Base-by-base conservation (phyloP, 1,284 basidiomycete species). In the Irpex sp. region DNA sequence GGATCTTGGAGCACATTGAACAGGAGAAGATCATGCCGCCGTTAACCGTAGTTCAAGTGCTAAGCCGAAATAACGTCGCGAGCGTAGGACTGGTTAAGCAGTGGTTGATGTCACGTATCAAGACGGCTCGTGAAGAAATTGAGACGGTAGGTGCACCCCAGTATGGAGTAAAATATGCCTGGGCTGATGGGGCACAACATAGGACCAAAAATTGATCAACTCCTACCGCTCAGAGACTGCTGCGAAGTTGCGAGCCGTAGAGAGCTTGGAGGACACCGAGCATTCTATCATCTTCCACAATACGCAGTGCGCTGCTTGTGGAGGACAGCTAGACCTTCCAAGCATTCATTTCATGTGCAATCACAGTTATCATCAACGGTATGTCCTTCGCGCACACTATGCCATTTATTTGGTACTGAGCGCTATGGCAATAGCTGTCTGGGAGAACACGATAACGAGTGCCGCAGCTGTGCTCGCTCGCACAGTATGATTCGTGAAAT, bases 301-400 rank as follows among this genome's bases (percentile, higher is more conserved):
- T 68, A 95, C 94, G 3, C 83, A 93, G 47, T 99, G 97, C 74
- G 89, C 93, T 13, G 83, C 88, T 4, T 98, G 97, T 74, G 84
- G 88, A 15, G 93, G 89, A 0, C 92, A 93, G 70, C 85, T 98
- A 63, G 95, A 98, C 73, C 83, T 98, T 17, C 97, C 97, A 0
- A 92, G 87, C 63, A 84, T 98, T 3, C 96, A 99, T 76, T 99
- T 98, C 72, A 97, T 98, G 96, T 99, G 96, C 77, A 90, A 92
- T 71, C 97, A 99, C 75, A 95, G 92, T 65, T 99, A 94, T 78
- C 97, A 99, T 73, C 94, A 97, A 74, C 81, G 94, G 92, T 93
- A 59, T 19, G 77, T 78, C 43, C 58, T 15, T 33, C 6, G 5
- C 7, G 17, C 21, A 19, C 21, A 47, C 5, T 57, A 19, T 21